These are phyloP conservation scores for Trypanosoma mega DNA, from an alignment of 208 protist genomes.

Conservation along the genomic window DNA sequence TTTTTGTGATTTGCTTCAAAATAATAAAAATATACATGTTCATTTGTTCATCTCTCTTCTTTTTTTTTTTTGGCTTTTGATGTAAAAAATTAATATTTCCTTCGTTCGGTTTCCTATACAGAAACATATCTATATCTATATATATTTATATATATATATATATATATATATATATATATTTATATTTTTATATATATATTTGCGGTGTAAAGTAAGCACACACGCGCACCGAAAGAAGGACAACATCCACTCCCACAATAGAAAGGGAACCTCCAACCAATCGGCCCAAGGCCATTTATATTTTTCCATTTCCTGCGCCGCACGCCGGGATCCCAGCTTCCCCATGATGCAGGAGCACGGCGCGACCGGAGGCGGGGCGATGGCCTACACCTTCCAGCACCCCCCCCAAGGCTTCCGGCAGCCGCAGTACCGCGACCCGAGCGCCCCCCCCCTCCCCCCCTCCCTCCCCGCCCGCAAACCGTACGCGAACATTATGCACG, in stretches of 20 bases:
- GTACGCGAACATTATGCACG: conserved; percentile 95
- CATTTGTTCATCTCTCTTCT: conserved; percentile 5
- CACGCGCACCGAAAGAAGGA: too few relatives aligned
- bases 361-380: conserved; percentile 29
- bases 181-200: too few relatives aligned
- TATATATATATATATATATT: too few relatives aligned
- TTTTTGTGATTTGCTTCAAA: conserved; percentile 2
- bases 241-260: too few relatives aligned
- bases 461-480: conserved; percentile 32
- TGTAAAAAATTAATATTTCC: too few relatives aligned
- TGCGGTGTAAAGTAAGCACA: too few relatives aligned
- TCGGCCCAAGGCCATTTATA: too few relatives aligned
- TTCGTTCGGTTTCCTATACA: neutral
- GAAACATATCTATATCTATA: conserved; percentile 4
- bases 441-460: neutral
- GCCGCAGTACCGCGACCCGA: conserved; percentile 84
- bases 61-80: neutral
- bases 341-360: conserved; percentile 49
- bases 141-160: neutral
- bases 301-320: too few relatives aligned
- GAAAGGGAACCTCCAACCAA: too few relatives aligned
- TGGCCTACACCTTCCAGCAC: conserved; percentile 91
- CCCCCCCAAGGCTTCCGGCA: conserved; percentile 78
- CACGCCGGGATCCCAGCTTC: too few relatives aligned
- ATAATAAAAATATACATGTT: neutral